These are phyloP conservation scores for Starmerella kuoi DNA, from an alignment of 805 yeast genomes.

Conservation along the genomic window DNA sequence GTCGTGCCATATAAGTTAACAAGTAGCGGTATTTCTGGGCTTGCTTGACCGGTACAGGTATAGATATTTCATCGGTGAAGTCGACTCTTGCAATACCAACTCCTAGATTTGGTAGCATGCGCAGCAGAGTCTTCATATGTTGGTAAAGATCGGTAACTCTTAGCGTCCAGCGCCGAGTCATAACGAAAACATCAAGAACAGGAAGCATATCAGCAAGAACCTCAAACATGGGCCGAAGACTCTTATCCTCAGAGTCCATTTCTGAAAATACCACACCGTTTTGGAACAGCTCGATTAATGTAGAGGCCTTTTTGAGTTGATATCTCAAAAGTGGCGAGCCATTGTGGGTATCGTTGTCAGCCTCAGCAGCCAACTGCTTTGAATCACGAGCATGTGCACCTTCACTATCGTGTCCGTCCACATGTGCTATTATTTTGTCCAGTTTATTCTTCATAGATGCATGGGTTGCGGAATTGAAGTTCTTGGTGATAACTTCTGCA, in stretches of 20 bases:
- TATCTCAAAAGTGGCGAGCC: background rate
- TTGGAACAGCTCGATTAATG: constrained; percentile 12
- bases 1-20: constrained; percentile 53
- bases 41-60: background rate
- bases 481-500: constrained; percentile 7
- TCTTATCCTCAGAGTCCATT: constrained; percentile 28
- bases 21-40: constrained; percentile 4
- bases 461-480: constrained; percentile 4
- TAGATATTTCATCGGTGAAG: background rate
- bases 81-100: background rate
- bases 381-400: background rate
- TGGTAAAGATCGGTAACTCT: constrained; percentile 87
- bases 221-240: constrained; percentile 48
- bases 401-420: background rate
- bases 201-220: constrained; percentile 53
- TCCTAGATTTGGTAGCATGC: constrained; percentile 48
- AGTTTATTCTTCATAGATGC: constrained; percentile 6
- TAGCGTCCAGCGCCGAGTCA: constrained; percentile 94
- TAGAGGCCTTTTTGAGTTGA: constrained; percentile 15
- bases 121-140: constrained; percentile 62
- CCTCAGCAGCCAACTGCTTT: background rate
- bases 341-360: background rate
- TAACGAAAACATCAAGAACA: constrained; percentile 66
- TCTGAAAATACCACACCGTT: constrained; percentile 25
- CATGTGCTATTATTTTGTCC: constrained; percentile 10